Conservation (phyloP, 495 filamentous ascomycete species). For the Daldinia decipiens region DNA sequence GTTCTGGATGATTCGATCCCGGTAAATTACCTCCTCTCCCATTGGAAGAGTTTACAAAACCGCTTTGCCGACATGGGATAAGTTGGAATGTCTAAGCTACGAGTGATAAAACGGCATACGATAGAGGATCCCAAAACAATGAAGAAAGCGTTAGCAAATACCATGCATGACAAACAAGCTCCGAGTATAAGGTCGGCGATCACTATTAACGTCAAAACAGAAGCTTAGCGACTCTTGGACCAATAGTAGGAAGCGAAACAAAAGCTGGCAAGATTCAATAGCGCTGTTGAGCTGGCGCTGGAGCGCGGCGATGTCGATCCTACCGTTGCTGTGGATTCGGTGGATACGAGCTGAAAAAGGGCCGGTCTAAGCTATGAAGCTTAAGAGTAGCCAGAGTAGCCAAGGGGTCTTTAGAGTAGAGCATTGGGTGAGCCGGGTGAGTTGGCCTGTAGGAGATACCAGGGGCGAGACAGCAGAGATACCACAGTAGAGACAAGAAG, state of each 20-base stretch:
- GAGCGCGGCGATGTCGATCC: constrained; percentile 16
- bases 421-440: too few species aligned
- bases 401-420: too few species aligned
- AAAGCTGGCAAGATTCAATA: constrained; percentile 31
- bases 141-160: constrained; percentile 2
- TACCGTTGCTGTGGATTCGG: constrained; percentile 30
- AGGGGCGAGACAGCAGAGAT: not conserved
- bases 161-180: constrained; percentile 22
- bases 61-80: constrained; percentile 19
- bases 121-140: not conserved
- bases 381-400: too few species aligned
- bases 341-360: constrained; percentile 40
- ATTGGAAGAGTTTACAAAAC: constrained; percentile 16
- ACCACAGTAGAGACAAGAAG: not conserved
- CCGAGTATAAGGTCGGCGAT: constrained; percentile 37
- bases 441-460: not conserved
- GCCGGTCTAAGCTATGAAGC: not conserved
- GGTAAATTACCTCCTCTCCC: constrained; percentile 17
- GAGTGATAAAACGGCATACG: constrained; percentile 9
- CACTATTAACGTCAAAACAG: constrained; percentile 29
- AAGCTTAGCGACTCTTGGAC: constrained; percentile 25
- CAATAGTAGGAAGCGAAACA: constrained; percentile 20
- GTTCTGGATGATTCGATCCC: constrained; percentile 9
- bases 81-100: constrained; percentile 5
- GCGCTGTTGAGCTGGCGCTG: constrained; percentile 27